phyloP scores from a whole-genome alignment of 2,329 filamentous ascomycete species.

The Ophiostoma sp. region DNA sequence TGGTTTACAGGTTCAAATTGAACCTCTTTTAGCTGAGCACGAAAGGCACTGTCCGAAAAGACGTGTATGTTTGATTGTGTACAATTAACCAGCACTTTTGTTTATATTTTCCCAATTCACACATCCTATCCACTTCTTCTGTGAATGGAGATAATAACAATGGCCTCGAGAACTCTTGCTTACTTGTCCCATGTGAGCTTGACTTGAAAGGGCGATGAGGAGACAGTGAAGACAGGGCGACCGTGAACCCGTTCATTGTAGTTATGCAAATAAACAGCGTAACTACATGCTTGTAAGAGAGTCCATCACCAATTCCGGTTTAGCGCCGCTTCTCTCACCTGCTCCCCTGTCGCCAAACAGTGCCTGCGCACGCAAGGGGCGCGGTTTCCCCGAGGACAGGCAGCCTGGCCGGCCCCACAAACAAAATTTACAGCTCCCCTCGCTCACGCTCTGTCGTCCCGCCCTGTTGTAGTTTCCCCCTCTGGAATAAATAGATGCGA shows the following conservation, averaged over 20 bases:
- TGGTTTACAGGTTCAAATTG: not conserved
- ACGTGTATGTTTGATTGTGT: not conserved
- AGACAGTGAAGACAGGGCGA: conserved; percentile 1
- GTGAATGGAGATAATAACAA: not conserved
- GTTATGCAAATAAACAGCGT: not conserved
- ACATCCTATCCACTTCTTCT: not conserved
- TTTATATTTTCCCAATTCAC: not conserved
- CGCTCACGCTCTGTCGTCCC: not conserved
- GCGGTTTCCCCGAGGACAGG: conserved; percentile 27
- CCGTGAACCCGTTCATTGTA: not conserved
- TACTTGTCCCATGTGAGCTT: too few relatives aligned
- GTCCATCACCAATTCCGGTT: not conserved
- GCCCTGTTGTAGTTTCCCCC: conserved; percentile 8
- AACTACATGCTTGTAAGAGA: not conserved
- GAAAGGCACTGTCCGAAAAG: not conserved
- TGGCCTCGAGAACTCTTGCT: not conserved
- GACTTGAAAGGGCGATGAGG: not conserved
- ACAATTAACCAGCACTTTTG: not conserved
- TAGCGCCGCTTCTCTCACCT: not conserved
- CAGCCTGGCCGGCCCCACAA: conserved; percentile 17
- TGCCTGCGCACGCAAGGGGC: conserved; percentile 1
- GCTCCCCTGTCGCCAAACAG: conserved; percentile 8
- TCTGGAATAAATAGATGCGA: conserved; percentile 23
- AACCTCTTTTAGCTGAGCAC: not conserved
- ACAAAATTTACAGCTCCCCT: conserved; percentile 21